phyloP scores from a whole-genome alignment of 2,329 filamentous ascomycete species.

The Tolypocladium sp. region DNA sequence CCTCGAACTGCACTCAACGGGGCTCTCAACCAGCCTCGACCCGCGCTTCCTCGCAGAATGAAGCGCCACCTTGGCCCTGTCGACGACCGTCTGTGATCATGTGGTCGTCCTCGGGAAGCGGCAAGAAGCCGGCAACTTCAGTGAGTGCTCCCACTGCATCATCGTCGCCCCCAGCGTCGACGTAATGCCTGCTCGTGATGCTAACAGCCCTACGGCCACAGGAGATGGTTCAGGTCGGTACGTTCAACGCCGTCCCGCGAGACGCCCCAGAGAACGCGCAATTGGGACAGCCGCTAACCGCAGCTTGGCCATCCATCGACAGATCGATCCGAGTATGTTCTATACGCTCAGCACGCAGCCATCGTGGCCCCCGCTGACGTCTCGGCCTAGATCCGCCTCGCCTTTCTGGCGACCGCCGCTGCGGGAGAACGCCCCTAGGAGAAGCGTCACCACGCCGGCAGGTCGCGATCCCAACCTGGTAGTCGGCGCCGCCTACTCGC shows the following conservation, averaged over 20 bases:
- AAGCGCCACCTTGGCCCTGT: slow-evolving; percentile 13
- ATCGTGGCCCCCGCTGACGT: slow-evolving; percentile 14
- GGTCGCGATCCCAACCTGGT: slow-evolving; percentile 61
- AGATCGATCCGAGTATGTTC: slow-evolving; percentile 57
- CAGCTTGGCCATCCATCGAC: slow-evolving; percentile 11
- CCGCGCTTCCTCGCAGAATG: slow-evolving; percentile 19
- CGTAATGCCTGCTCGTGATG: slow-evolving; percentile 13
- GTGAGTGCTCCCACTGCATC: slow-evolving; percentile 35
- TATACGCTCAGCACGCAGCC: background rate
- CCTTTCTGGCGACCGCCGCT: slow-evolving; percentile 74
- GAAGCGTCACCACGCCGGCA: slow-evolving; percentile 26
- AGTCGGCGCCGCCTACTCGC: slow-evolving; percentile 90
- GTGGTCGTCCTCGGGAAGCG: slow-evolving; percentile 56
- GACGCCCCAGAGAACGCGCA: slow-evolving; percentile 2
- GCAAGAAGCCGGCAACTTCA: slow-evolving; percentile 65
- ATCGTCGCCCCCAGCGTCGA: background rate
- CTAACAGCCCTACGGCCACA: slow-evolving; percentile 40
- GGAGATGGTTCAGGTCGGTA: slow-evolving; percentile 99
- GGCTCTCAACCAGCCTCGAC: slow-evolving; percentile 14
- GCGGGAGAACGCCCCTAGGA: slow-evolving; percentile 43
- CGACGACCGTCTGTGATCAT: slow-evolving; percentile 31
- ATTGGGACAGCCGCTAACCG: slow-evolving; percentile 14
- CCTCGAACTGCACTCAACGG: slow-evolving; percentile 4
- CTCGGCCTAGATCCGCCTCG: slow-evolving; percentile 58
- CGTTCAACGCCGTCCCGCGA: slow-evolving; percentile 18